Percentiles rank a stretch among this genome's conserved stretches.
Evolutionary conservation across 208 protist genomes (phyloP).

Genomic region (Trypanosoma rangeli): DNA sequence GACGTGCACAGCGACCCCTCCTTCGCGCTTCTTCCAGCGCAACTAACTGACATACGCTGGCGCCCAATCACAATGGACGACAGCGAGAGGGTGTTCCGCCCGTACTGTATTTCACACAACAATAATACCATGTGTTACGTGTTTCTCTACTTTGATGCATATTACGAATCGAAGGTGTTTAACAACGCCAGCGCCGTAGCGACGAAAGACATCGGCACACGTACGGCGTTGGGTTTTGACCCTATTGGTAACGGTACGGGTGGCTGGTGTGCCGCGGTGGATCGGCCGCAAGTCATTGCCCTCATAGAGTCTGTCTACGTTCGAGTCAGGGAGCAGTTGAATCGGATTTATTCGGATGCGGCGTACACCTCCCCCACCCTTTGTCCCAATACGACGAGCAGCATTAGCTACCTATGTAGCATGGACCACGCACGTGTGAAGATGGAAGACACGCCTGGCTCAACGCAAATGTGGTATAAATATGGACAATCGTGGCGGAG

Average conservation of each 20-base stretch:
- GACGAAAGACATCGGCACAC: slow-evolving; percentile 45
- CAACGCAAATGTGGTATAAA: slow-evolving; percentile 63
- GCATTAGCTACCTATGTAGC: slow-evolving; percentile 60
- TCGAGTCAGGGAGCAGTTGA: slow-evolving; percentile 28
- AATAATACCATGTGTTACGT: slow-evolving; percentile 51
- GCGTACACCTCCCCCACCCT: slow-evolving; percentile 27
- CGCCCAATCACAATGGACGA: slow-evolving; percentile 66
- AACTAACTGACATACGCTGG: slow-evolving; percentile 74
- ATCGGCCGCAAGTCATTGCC: slow-evolving; percentile 51
- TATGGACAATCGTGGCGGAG: slow-evolving; percentile 42
- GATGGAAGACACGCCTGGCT: slow-evolving; percentile 53
- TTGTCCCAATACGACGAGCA: slow-evolving; percentile 28
- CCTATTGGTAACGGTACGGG: slow-evolving; percentile 35
- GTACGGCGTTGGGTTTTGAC: slow-evolving; percentile 58
- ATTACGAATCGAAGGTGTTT: slow-evolving; percentile 64
- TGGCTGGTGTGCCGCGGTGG: slow-evolving; percentile 47
- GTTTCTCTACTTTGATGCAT: slow-evolving; percentile 72
- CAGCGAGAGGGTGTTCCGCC: slow-evolving; percentile 32
- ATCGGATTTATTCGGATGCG: slow-evolving; percentile 33
- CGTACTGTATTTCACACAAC: slow-evolving; percentile 41
- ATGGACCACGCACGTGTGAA: slow-evolving; percentile 52
- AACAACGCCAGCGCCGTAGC: slow-evolving; percentile 37
- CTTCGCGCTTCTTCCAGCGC: slow-evolving; percentile 67
- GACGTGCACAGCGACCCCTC: slow-evolving; percentile 47
- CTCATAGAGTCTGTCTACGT: slow-evolving; percentile 44